Evolutionary conservation across 768 basidiomycete species (phyloP), one percentile per base, ranked within the genome.

Genomic region (Paxillus involutus): DNA sequence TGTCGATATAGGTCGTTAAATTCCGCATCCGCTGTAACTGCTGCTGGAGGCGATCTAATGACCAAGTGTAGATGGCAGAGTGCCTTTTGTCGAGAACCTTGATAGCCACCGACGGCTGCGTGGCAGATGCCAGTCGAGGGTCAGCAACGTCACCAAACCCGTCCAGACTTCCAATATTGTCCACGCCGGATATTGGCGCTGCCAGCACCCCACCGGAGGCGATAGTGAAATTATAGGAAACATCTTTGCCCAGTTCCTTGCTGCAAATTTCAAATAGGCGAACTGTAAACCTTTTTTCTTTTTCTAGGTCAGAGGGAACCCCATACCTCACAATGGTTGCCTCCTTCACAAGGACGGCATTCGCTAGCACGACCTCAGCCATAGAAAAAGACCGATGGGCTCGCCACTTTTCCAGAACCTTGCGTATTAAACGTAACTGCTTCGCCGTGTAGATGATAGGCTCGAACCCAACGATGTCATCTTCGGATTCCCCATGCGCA

Each of bases 111-210:
- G 86, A 86, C 0, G 95, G 92, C 57, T 93, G 91, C 1, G 85
- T 84, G 6, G 80, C 75, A 4, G 86, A 86, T 6, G 83, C 79
- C 6, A 91, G 81, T 12, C 84, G 80, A 7, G 89, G 86, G 68
- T 95, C 93, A n/a, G 89, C 81, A 10, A 94, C 90, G 62, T 96
- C 93, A 17, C 94, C 96, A 65, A 98, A 93, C 64, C 94, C 89
- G 64, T 90, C 91, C 30, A 97, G 74, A 12, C 91, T 91, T 30
- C 88, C 88, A 58, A 94, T 88, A 26, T 86, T 87, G 67, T 94
- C 93, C 44, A 92, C 80, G 2, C 90, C 86, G 16, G 95, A 96
- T 14, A 77, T 77, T 10, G 95, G 93, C 3, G 85, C 82, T 19
- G 87, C 87, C 17, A 93, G 75, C 12, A 87, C 80, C 13, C 88